Percentiles rank a stretch among this genome's conserved stretches.
phyloP scores from a whole-genome alignment of 495 filamentous ascomycete genomes.

The Talaromyces nanjingensis region DNA sequence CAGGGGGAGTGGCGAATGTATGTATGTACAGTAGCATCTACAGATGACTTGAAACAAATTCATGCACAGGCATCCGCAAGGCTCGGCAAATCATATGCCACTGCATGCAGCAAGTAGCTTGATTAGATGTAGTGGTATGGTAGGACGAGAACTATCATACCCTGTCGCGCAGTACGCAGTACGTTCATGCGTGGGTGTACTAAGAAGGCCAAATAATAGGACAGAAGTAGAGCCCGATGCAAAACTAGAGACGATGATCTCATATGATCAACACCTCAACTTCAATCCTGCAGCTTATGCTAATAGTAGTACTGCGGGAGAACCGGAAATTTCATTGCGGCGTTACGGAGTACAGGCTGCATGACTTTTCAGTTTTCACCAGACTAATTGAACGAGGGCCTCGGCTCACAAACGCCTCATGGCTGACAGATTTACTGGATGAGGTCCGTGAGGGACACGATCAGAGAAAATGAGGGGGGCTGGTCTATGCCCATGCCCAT shows the following conservation, averaged over 20 bases:
- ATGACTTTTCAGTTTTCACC: not conserved
- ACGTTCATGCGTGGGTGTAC: not conserved
- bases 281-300: not conserved
- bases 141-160: not conserved
- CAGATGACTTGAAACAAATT: not conserved
- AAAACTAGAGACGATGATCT: not conserved
- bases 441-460: not conserved
- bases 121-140: not conserved
- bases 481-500: not conserved
- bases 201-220: not conserved
- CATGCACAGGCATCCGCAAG: not conserved
- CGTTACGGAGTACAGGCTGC: not conserved
- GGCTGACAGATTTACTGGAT: not conserved
- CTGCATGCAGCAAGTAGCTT: not conserved
- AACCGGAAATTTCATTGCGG: not conserved
- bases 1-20: not conserved
- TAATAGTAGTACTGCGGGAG: not conserved
- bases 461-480: not conserved
- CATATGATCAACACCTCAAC: not conserved
- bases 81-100: conserved; percentile 6
- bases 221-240: not conserved
- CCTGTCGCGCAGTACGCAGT: not conserved
- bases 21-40: not conserved
- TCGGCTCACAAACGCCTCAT: not conserved
- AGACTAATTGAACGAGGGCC: not conserved